These are phyloP conservation scores for Cyamopsis tetragonoloba DNA, from an alignment of 306 rosid genomes.

Conservation along the genomic window DNA sequence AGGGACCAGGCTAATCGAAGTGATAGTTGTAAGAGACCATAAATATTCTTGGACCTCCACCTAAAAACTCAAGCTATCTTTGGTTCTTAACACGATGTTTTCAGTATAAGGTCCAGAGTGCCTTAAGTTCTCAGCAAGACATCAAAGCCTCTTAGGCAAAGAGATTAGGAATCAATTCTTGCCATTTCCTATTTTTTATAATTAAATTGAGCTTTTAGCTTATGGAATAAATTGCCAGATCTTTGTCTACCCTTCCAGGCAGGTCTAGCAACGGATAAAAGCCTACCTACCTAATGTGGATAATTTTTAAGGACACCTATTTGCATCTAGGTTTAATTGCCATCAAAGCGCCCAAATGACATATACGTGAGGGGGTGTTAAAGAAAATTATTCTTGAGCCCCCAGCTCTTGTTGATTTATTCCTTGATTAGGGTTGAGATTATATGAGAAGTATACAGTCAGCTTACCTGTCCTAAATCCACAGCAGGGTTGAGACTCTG, in stretches of 20 bases:
- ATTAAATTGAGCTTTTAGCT: neutral
- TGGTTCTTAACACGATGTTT: neutral
- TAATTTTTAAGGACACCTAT: too few species aligned
- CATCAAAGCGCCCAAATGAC: neutral
- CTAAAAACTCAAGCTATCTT: neutral
- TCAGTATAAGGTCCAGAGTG: neutral
- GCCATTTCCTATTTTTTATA: neutral
- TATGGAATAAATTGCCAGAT: neutral
- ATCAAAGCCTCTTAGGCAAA: neutral
- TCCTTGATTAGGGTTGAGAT: neutral
- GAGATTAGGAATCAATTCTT: neutral
- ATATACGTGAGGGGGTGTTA: neutral
- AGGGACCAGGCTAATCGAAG: neutral
- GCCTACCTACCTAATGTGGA: too few species aligned
- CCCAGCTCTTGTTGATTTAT: neutral
- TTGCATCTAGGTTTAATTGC: too few species aligned
- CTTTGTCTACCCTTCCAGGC: neutral
- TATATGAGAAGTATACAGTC: neutral
- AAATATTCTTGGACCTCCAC: neutral
- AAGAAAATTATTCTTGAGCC: neutral
- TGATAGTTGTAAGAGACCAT: neutral
- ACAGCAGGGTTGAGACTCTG: conserved; percentile 97
- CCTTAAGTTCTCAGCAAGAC: neutral
- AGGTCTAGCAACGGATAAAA: too few species aligned
- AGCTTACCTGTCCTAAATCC: conserved; percentile 88